phyloP scores from a whole-genome alignment of 441 rosid genomes.

The Populus trichocarpa region DNA sequence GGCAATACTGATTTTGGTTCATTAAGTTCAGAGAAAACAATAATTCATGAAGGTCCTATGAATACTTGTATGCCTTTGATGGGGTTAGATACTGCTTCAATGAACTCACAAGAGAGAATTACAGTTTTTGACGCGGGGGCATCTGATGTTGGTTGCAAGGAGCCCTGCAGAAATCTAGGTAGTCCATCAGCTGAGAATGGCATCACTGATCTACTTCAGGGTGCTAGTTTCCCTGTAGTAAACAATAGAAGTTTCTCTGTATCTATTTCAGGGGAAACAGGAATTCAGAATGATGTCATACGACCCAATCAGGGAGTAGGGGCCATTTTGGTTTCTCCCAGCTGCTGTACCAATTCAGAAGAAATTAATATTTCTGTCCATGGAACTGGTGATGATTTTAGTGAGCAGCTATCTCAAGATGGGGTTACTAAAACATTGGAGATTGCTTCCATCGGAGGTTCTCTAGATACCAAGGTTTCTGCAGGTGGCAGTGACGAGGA shows the following conservation, averaged over 20 bases:
- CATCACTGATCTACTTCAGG: conserved; percentile 24
- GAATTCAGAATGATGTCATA: conserved; percentile 13
- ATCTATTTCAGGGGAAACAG: conserved; percentile 27
- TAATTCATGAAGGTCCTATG: conserved; percentile 22
- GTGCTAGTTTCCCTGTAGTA: conserved; percentile 15
- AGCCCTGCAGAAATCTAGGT: conserved; percentile 19
- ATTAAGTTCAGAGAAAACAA: conserved; percentile 31
- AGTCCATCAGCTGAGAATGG: conserved; percentile 25
- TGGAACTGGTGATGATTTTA: conserved; percentile 19
- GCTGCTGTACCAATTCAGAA: conserved; percentile 19
- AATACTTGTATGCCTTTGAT: conserved; percentile 22
- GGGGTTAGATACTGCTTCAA: conserved; percentile 16
- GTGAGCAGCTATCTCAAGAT: conserved; percentile 23
- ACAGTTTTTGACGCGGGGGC: conserved; percentile 25
- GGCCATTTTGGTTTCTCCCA: conserved; percentile 22
- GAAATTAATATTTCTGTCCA: conserved; percentile 13
- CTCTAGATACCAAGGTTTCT: conserved; percentile 17
- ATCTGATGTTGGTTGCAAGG: conserved; percentile 26
- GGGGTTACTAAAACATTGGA: conserved; percentile 17
- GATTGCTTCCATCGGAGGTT: conserved; percentile 22
- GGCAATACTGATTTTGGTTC: conserved; percentile 25
- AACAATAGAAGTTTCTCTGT: conserved; percentile 6
- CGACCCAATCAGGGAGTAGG: conserved; percentile 17
- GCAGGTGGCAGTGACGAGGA: conserved; percentile 21
- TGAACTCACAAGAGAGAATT: conserved; percentile 26